phyloP scores from a whole-genome alignment of 2,329 filamentous ascomycete species.

The Waltergamsia citrina region DNA sequence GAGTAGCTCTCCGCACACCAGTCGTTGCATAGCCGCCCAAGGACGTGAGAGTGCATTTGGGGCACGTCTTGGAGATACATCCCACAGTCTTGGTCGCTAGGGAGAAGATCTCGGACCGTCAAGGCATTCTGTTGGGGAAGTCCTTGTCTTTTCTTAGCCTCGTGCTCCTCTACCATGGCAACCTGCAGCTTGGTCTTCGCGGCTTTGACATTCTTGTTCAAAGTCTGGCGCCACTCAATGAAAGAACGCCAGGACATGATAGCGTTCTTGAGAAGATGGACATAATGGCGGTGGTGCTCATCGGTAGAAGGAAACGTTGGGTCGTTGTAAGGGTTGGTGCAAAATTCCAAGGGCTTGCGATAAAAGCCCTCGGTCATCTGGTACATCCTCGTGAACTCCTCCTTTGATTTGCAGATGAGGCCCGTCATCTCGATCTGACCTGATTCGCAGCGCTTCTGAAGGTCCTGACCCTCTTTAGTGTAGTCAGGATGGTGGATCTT shows the following conservation, averaged over 20 bases:
- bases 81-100: background rate
- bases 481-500: no score
- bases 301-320: slow-evolving; percentile 3
- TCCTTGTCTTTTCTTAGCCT: background rate
- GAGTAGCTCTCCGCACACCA: background rate
- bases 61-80: background rate
- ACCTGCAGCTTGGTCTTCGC: background rate
- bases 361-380: background rate
- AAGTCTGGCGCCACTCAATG: slow-evolving; percentile 12
- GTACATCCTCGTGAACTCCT: background rate
- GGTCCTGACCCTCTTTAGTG: no score
- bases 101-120: background rate
- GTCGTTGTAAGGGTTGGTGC: slow-evolving; percentile 1
- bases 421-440: no score
- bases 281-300: background rate
- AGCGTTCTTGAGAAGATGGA: slow-evolving; percentile 9
- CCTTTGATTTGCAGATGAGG: background rate
- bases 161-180: background rate
- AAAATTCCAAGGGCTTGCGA: background rate
- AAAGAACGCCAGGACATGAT: slow-evolving; percentile 14
- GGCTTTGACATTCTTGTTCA: slow-evolving; percentile 3
- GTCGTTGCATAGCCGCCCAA: slow-evolving; percentile 1
- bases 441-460: no score
- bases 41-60: slow-evolving; percentile 6
- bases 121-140: background rate